Evolutionary conservation across 306 rosid genomes (phyloP), one percentile per base, ranked within the genome.

Genomic region (Albizia julibrissin): DNA sequence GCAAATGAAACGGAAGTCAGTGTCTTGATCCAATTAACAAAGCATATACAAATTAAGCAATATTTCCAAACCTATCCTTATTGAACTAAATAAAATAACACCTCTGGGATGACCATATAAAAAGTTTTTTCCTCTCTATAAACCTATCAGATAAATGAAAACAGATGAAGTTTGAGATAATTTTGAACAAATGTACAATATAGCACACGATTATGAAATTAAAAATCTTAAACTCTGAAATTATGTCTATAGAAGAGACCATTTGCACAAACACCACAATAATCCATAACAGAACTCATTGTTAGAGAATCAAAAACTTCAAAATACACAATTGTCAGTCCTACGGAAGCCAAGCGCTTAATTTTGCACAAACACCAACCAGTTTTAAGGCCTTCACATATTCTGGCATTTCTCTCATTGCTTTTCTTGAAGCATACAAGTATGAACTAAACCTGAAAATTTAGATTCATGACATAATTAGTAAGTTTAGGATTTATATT

Each of bases 401-500:
- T 80, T 96, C 98, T 84, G 99, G 99, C 97, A 94, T 96, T 86
- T 97, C 97, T 85, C 92, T 96, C 99, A 96, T 94, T 59, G 99
- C 99, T 88, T 93, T 98, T 90, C 99, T 90, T 10, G 99, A 86
- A 75, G 98, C 97, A 90, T 96, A 88, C 90, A 92, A 49, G 99
- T 92, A 83, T 93, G 98, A 80, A 96, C 99, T 88, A 96, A 89
- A 80, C 98, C 99, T 96, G 88, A 61, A 87, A 86, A 81, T 62
- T 27, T 33, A 50, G 19, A 37, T 77, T 81, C 80, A 76, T 49
- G 79, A 83, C 71, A 79, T 79, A 76, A 77, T 29, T 72, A 59
- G 34, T 66, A 52, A 79, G 52, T 29, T 82, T 75, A 75, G 24
- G 78, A 27, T 26, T 43, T 54, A 50, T 52, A 84, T 27, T 64